Base-by-base conservation (phyloP, 2,329 filamentous ascomycete species). In the Xylariaceae sp. region DNA sequence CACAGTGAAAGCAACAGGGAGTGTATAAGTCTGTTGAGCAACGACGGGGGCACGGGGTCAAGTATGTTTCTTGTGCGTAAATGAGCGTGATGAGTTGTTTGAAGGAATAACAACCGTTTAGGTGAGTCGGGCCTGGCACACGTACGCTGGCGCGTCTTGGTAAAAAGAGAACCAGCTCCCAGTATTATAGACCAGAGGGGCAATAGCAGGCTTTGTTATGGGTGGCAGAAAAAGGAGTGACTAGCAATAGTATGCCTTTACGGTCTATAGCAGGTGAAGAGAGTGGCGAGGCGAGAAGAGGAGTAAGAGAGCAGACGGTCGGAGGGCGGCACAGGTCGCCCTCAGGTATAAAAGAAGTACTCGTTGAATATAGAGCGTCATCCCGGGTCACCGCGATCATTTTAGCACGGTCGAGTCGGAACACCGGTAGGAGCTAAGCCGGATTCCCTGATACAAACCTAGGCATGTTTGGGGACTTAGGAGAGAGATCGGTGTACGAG, bases 121-220 rank as follows among this genome's bases (percentile, higher is more conserved):
- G 60, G 58, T 56, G 62, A 60, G 63, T 65, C 69, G 62, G 63
- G 63, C 65, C 65, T 68, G 67, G 64, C 64, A 70, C 63, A 64
- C 57, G 62, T 64, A 65, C 61, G 69, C 70, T 72, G 72, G 66
- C 57, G 58, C 65, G 71, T 74, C 71, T 67, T 68, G 69, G 72
- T 71, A 64, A 64, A 66, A 72, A 79, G 77, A 81, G 79, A 80
- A 74, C 80, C 79, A 80, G 79, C 79, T 82, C 78, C 74, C 76
- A 77, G 76, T 70, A 69, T 73, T 73, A 73, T 73, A 74, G 70
- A 70, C 67, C 64, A 69, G 70, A 74, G 69, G 69, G 68, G 71
- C 70, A 71, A 72, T 74, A 73, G 72, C 69, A 73, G 69, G 64
- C 57, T 59, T 60, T 65, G 63, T 67, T 65, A 67, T 67, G 59